Conservation (phyloP, 352 stramenopile genomes). For the Pythium guiyangense region DNA sequence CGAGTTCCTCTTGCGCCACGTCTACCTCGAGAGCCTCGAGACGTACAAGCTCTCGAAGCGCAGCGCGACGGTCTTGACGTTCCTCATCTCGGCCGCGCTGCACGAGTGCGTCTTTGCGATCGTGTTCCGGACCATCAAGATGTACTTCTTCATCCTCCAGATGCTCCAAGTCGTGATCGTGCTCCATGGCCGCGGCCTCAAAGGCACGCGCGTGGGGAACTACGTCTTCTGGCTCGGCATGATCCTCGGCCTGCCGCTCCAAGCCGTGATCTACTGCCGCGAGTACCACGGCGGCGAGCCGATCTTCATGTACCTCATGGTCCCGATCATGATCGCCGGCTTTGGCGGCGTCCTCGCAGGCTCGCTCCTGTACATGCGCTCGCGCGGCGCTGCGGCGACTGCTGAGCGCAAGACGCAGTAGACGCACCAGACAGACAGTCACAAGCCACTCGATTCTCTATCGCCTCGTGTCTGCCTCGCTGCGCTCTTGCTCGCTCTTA, state of each 20-base stretch:
- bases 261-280: conserved; percentile 78
- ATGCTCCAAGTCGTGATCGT: conserved; percentile 94
- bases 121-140: conserved; percentile 91
- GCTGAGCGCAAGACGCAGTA: conserved; percentile 22
- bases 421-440: not conserved
- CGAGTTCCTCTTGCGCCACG: conserved; percentile 89
- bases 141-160: conserved; percentile 93
- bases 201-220: conserved; percentile 71
- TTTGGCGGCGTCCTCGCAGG: conserved; percentile 43
- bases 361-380: conserved; percentile 41
- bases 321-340: conserved; percentile 64
- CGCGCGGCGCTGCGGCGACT: not conserved
- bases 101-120: conserved; percentile 96
- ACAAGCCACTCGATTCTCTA: not conserved
- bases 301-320: conserved; percentile 79
- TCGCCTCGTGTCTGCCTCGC: not conserved
- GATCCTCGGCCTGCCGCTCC: conserved; percentile 64
- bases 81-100: conserved; percentile 93
- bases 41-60: conserved; percentile 65
- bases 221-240: conserved; percentile 79
- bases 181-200: conserved; percentile 62
- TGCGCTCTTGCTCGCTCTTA: no score
- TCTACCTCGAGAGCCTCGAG: conserved; percentile 79
- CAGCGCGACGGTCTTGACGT: conserved; percentile 83
- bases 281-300: conserved; percentile 75